Base-by-base conservation (phyloP, 352 stramenopile genomes). In the Pythium insidiosum region DNA sequence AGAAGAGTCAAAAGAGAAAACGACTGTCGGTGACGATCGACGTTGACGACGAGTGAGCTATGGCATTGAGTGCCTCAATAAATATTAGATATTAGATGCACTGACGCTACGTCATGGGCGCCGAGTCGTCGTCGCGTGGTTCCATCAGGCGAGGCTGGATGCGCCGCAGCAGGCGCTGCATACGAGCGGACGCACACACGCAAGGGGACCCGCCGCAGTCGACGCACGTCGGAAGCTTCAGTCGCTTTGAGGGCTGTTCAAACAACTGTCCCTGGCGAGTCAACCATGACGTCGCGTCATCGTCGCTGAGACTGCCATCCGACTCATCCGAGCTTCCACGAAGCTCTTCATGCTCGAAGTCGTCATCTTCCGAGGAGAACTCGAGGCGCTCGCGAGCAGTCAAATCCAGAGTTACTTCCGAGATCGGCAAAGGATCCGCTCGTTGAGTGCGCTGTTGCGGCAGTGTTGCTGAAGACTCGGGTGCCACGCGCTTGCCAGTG, bases 301-400 rank as follows among this genome's bases (percentile, higher is more conserved):
- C 28, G 28, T 33, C 28, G 28, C 28, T 33, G 28, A 9, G 9
- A 33, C n/a, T n/a, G n/a, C n/a, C n/a, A n/a, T n/a, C n/a, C n/a
- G n/a, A n/a, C n/a, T 75, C 68, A 26, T 76, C 66, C 2, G 69
- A 80, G 47, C 71, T 84, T 12, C 61, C 69, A 2, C 63, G 62
- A 1, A 91, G 56, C 24, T 88, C 79, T 18, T 88, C 73, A 26
- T 76, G 69, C 63, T 91, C 79, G 53, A 85, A 91, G 12, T 78
- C 60, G 23, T 64, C 40, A 31, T 56, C 43, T 22, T 58, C 53
- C 40, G 38, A 58, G 19, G 45, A 62, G 18, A 21, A 42, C 54
- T 38, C 33, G 7, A 50, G 43, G 21, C 47, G 26, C 38, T 60
- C 52, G 16, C 54, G 51, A 5, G 41, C 40, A 5, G 58, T 24